Conservation (phyloP, 1,139 yeast species). For the Kodamaea alishanica region DNA sequence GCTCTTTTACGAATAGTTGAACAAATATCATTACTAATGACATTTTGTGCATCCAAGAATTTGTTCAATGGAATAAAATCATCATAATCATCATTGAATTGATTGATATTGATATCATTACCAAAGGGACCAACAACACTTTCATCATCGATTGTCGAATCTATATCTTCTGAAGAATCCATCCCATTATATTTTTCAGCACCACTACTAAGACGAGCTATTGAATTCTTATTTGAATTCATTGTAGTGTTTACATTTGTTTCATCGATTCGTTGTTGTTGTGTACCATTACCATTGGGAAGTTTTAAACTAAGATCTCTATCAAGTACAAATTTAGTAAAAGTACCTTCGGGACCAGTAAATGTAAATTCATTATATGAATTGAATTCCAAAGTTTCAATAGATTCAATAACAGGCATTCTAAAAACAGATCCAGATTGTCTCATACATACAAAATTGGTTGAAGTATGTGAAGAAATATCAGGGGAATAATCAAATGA, state of each 20-base stretch:
- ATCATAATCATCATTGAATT: conserved; percentile 26
- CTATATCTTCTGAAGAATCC: conserved; percentile 26
- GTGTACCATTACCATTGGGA: neutral
- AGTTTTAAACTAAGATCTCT: conserved; percentile 6
- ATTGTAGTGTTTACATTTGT: neutral
- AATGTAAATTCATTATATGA: conserved; percentile 68
- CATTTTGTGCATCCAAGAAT: conserved; percentile 33
- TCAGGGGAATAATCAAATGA: conserved; percentile 82
- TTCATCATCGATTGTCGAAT: conserved; percentile 33
- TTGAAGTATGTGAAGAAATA: conserved; percentile 39
- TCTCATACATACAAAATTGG: conserved; percentile 74
- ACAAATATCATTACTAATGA: conserved; percentile 61
- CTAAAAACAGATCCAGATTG: conserved; percentile 85
- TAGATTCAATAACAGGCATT: conserved; percentile 71
- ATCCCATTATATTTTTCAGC: conserved; percentile 20
- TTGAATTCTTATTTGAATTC: conserved; percentile 4
- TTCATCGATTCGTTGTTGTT: neutral
- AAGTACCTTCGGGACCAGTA: conserved; percentile 60
- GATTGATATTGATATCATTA: conserved; percentile 5
- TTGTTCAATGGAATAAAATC: conserved; percentile 29
- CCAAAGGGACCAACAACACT: conserved; percentile 17
- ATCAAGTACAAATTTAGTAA: conserved; percentile 33
- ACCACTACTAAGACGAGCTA: conserved; percentile 15
- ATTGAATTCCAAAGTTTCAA: conserved; percentile 61
- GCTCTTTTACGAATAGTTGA: conserved; percentile 69